A percentile compares a stretch with the other conserved stretches of the same genome.
Conservation (phyloP, 345 rosid species). For the Camelina laxa region DNA sequence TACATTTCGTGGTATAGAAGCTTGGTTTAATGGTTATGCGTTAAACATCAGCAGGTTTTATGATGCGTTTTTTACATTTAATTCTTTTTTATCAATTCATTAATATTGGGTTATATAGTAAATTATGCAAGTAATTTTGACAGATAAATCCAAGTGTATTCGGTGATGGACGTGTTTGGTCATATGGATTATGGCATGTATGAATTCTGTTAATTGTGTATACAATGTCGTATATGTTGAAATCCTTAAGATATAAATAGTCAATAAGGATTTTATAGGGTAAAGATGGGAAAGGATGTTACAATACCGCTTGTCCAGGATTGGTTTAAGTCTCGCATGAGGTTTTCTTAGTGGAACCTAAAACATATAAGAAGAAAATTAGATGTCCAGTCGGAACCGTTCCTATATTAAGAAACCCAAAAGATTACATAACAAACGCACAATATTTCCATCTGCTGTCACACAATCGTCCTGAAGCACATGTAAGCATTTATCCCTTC, state of each 20-base stretch:
- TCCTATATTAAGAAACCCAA: background rate
- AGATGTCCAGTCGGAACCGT: background rate
- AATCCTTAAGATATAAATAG: too few relatives aligned
- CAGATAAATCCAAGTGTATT: constrained; percentile 15
- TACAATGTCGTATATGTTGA: too few relatives aligned
- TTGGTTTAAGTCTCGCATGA: constrained; percentile 27
- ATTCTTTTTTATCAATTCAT: background rate
- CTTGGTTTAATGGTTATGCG: too few relatives aligned
- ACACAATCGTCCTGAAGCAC: background rate
- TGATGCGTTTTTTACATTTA: background rate
- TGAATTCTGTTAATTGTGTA: too few relatives aligned
- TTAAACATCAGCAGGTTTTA: too few relatives aligned
- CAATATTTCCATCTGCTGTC: background rate
- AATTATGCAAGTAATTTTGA: background rate
- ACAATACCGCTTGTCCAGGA: constrained; percentile 15
- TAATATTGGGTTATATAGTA: too few relatives aligned
- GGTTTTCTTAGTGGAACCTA: background rate
- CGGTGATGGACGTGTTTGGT: background rate
- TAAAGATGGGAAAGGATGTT: constrained; percentile 28
- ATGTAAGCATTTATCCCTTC: background rate
- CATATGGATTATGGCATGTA: constrained; percentile 5
- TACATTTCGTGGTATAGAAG: background rate
- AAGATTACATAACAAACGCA: background rate
- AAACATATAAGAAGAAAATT: background rate
- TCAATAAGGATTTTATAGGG: constrained; percentile 1